Percentiles rank a stretch among this genome's conserved stretches.
Conservation (phyloP, 2,329 filamentous ascomycete species). For the Colletotrichum kahawae region DNA sequence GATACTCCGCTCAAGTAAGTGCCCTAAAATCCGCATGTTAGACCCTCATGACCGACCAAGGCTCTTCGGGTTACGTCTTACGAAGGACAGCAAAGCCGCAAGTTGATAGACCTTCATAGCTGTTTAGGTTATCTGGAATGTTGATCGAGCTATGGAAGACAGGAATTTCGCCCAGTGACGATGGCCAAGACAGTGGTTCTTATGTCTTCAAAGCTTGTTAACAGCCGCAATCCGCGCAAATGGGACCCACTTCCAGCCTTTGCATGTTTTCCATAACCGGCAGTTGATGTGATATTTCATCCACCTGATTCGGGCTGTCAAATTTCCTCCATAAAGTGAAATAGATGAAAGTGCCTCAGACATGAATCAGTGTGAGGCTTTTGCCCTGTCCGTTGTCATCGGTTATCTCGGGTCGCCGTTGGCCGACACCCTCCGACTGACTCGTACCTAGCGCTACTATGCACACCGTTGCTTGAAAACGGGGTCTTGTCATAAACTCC, state of each 20-base stretch:
- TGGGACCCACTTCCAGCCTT: background rate
- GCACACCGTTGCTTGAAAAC: background rate
- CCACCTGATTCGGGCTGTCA: background rate
- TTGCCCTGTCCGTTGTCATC: background rate
- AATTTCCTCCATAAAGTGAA: background rate
- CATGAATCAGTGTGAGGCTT: background rate
- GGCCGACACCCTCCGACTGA: background rate
- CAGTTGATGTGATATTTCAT: background rate
- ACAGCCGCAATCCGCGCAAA: background rate
- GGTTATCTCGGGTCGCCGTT: background rate
- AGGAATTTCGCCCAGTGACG: background rate
- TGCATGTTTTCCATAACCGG: background rate
- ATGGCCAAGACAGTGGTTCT: background rate
- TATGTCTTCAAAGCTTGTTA: background rate
- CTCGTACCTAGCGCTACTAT: background rate
- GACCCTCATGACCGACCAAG: background rate
- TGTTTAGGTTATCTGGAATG: background rate
- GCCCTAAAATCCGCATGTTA: background rate
- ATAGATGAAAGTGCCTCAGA: background rate
- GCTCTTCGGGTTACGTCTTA: background rate
- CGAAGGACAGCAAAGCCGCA: background rate
- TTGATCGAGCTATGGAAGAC: background rate
- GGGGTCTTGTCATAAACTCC: background rate
- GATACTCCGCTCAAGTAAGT: background rate
- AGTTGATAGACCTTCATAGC: background rate